Conservation (phyloP, 805 yeast species). For the Cyberlindnera maclurae region DNA sequence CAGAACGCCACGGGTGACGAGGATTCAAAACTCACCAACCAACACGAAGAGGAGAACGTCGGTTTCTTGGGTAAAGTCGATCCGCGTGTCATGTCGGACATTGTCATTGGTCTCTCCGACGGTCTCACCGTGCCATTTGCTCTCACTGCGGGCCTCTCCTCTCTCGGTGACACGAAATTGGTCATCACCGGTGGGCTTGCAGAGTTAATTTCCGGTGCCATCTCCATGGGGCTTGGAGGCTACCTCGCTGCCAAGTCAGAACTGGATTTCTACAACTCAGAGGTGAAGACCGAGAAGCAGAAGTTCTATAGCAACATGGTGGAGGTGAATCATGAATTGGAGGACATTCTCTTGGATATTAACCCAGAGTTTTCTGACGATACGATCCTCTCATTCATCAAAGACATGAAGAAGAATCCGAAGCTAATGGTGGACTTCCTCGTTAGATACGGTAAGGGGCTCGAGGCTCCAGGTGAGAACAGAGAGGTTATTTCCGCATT, state of each 20-base stretch:
- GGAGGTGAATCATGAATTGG: conserved; percentile 66
- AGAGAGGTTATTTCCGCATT: conserved; percentile 83
- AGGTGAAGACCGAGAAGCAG: conserved; percentile 64
- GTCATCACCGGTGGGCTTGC: conserved; percentile 98
- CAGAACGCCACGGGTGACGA: background rate
- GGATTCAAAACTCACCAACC: conserved; percentile 4
- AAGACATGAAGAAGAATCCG: conserved; percentile 74
- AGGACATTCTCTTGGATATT: conserved; percentile 71
- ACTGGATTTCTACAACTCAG: conserved; percentile 62
- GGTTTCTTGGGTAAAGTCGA: conserved; percentile 51
- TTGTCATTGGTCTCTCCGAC: conserved; percentile 89
- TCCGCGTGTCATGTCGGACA: conserved; percentile 91
- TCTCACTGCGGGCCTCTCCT: conserved; percentile 89
- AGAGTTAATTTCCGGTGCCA: conserved; percentile 93
- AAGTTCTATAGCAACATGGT: conserved; percentile 60
- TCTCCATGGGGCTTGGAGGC: conserved; percentile 97
- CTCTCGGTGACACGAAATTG: conserved; percentile 80
- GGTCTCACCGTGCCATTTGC: conserved; percentile 99
- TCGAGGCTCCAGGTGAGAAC: conserved; percentile 92
- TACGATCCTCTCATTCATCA: conserved; percentile 66
- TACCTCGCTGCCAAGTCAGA: conserved; percentile 92
- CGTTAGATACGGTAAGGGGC: conserved; percentile 82
- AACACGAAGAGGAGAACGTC: conserved; percentile 4
- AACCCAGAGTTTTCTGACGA: conserved; percentile 50
- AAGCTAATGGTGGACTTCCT: conserved; percentile 78